These are phyloP conservation scores for Forsythia viridissima DNA, from an alignment of 257 asterid species.

Conservation along the genomic window DNA sequence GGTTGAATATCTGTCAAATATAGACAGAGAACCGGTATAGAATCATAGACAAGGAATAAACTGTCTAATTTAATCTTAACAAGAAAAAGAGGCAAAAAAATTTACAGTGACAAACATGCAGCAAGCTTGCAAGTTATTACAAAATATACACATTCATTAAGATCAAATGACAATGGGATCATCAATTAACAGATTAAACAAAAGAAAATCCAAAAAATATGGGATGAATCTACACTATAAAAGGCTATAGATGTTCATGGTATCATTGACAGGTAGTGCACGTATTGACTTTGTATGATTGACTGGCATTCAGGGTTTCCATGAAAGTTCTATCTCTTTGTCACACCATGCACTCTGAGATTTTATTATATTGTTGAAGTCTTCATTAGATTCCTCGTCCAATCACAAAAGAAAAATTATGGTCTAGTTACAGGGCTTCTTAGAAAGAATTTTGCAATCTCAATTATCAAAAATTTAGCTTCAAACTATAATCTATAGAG, in stretches of 20 bases:
- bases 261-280: neutral
- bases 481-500: neutral
- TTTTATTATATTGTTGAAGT: neutral
- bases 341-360: neutral
- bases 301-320: neutral
- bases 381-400: neutral
- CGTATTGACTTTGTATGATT: neutral
- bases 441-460: neutral
- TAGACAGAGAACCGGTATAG: neutral
- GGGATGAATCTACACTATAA: neutral
- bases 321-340: neutral
- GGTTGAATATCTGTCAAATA: neutral
- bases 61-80: neutral
- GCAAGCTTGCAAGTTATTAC: neutral
- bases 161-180: neutral
- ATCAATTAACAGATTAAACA: neutral
- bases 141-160: neutral
- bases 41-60: slow-evolving; percentile 2
- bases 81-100: neutral
- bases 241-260: neutral
- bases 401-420: neutral
- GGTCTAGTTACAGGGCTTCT: neutral
- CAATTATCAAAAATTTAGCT: neutral
- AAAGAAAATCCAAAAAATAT: neutral
- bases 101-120: neutral